Base-by-base conservation (phyloP, 768 basidiomycete species). In the Suillus subluteus region DNA sequence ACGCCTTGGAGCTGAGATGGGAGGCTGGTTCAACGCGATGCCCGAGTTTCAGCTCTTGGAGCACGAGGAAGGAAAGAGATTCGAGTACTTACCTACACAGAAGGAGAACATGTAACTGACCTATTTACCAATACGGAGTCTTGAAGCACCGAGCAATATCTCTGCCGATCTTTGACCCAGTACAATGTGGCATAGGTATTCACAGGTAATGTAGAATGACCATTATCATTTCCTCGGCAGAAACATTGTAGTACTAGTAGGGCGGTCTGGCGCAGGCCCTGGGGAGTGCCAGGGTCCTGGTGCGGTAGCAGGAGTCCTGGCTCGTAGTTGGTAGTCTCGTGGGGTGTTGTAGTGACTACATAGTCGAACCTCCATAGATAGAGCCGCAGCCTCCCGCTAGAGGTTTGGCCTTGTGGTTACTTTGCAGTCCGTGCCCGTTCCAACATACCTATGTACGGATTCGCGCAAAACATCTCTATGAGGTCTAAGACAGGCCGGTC, bases 1-100 rank as follows among this genome's bases (percentile, higher is more conserved):
- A 52, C 66, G 64, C 4, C 74, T 75, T n/a, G 79, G 79, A 6
- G 70, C 67, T 15, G 62, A 74, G 59, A 35, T 13, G 12, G 78
- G 72, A 18, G 81, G 81, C 9, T 81, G 78, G 80, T 81, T 82
- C 72, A 76, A 75, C 64, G 81, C 77, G 13, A 68, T 73, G 44
- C 73, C 77, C 48, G 79, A 82, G 69, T 81, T 81, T 69, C 73
- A 77, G 63, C 67, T 80, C 21, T 68, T 82, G 43, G 80, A 81
- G 68, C 70, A 71, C 3, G 72, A 74, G 46, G 80, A 81, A 65
- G 79, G 80, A 1, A 72, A 70, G 35, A 65, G 40, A 43, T 26
- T 26, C 26, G 26, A 26, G 26, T 26, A 26, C 26, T 26, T 37
- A 43, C 37, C 37, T 40, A 16, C 8, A 21, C 18, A 32, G 4